phyloP scores from a whole-genome alignment of 352 stramenopile genomes.

The Thalassiosira mediterranea region DNA sequence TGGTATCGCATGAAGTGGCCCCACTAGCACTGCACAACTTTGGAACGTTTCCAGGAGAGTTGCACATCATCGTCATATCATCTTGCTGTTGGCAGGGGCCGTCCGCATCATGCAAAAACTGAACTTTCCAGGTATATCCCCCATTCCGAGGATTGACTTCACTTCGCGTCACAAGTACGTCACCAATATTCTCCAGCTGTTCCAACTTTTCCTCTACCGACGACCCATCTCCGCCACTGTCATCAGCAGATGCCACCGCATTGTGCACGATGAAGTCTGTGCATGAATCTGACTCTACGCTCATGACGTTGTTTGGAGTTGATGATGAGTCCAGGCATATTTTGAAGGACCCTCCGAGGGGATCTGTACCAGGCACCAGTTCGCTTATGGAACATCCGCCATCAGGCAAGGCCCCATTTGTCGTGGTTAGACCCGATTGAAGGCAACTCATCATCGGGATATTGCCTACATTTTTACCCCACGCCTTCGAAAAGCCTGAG shows the following conservation, averaged over 20 bases:
- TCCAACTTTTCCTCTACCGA: conserved; percentile 96
- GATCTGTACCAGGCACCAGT: conserved; percentile 82
- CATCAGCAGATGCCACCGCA: conserved; percentile 86
- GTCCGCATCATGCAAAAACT: conserved; percentile 91
- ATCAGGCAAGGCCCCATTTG: conserved; percentile 73
- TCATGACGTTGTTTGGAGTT: conserved; percentile 66
- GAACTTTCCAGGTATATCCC: conserved; percentile 94
- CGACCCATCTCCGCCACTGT: conserved; percentile 90
- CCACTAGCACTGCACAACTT: conserved; percentile 74
- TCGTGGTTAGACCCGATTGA: conserved; percentile 60
- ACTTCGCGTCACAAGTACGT: conserved; percentile 90
- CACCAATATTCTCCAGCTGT: conserved; percentile 91
- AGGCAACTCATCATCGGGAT: conserved; percentile 83
- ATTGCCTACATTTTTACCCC: conserved; percentile 94
- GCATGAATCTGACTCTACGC: conserved; percentile 60
- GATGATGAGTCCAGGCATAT: conserved; percentile 88
- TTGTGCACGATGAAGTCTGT: conserved; percentile 92
- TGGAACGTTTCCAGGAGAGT: conserved; percentile 91
- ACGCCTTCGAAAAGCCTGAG: conserved; percentile 93
- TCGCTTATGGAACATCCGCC: conserved; percentile 76
- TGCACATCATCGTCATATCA: conserved; percentile 85
- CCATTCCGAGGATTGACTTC: conserved; percentile 88
- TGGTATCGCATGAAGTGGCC: conserved; percentile 45
- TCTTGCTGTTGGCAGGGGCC: conserved; percentile 83
- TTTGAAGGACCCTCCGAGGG: conserved; percentile 91